Base-by-base conservation (phyloP, 2,329 filamentous ascomycete genomes). In the Cytospora piceicola region DNA sequence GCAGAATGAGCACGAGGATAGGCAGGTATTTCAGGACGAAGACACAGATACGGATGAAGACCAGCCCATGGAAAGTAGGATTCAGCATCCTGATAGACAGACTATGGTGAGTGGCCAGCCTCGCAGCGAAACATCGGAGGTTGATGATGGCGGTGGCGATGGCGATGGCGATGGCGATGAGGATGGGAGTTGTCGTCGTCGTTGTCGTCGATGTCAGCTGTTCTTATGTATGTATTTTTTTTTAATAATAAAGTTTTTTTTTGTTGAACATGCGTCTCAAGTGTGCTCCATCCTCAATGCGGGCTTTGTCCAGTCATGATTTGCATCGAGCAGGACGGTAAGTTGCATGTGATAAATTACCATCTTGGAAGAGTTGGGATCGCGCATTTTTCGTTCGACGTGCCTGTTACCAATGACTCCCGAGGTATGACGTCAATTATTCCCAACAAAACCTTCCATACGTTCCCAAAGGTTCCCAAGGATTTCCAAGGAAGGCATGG, bases 41-140 rank as follows among this genome's bases (percentile, higher is more conserved):
- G 68, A 85, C 80, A 72, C 71, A 76, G 63, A 77, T 65, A 67
- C 80, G 81, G 72, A 85, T 82, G 70, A 82, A 73, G 53, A 81
- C 65, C 70, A 78, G 79, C 72, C 80, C 80, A 58, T 42, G 56
- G 24, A 42, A 4, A 15, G 63, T 67, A 20, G 59, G 59, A 36
- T 66, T 67, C 49, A 67, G 59, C 66, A 67, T 67, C 8, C 46
- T 55, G 61, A 15, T 29, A 5, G 27, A 29, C 3, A 29, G 27
- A 29, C 27, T 36, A 42, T 34, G 24, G 27, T 22, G 36, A 24
- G 52, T 49, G 49, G 58, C 27, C 32, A 7, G 30, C 30, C 29
- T 29, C 58, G 17, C 30, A 36, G 29, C 15, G 14, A 30, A 20
- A n/a, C 20, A 15, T 29, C 9, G 17, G n/a, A n/a, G n/a, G 39